These are phyloP conservation scores for Russula sp. DNA, from an alignment of 768 basidiomycete genomes.

Conservation along the genomic window DNA sequence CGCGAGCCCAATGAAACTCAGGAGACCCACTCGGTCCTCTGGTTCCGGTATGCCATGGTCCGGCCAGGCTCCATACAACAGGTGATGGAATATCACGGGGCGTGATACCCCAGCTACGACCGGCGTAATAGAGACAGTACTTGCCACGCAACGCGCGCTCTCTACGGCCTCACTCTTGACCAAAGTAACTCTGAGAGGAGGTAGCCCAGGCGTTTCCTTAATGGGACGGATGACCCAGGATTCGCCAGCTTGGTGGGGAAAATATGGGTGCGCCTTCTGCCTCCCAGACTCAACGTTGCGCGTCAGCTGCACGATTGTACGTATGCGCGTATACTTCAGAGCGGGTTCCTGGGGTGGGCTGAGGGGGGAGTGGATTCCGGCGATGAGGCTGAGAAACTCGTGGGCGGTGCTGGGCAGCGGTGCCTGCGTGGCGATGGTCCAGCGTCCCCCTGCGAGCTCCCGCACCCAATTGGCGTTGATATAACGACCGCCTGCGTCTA, in stretches of 20 bases:
- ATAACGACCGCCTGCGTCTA: slow-evolving; percentile 54
- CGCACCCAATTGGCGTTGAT: slow-evolving; percentile 84
- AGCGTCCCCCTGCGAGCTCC: slow-evolving; percentile 61
- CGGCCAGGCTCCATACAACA: slow-evolving; percentile 75
- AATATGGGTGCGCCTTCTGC: slow-evolving; percentile 73
- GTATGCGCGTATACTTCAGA: slow-evolving; percentile 38
- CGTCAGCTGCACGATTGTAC: slow-evolving; percentile 80
- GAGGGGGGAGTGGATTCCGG: slow-evolving; percentile 36
- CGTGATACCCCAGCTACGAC: slow-evolving; percentile 25
- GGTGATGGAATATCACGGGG: slow-evolving; percentile 53
- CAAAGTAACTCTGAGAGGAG: slow-evolving; percentile 53
- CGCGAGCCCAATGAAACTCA: slow-evolving; percentile 58
- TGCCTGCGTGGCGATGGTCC: slow-evolving; percentile 85
- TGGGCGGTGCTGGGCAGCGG: slow-evolving; percentile 64
- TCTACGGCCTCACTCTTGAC: slow-evolving; percentile 37
- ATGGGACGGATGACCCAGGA: slow-evolving; percentile 40
- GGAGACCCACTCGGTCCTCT: slow-evolving; percentile 50
- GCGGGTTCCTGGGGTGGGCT: slow-evolving; percentile 23
- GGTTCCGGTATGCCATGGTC: slow-evolving; percentile 74
- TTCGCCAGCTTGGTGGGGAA: slow-evolving; percentile 54
- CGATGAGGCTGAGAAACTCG: slow-evolving; percentile 65
- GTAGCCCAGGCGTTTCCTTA: slow-evolving; percentile 27
- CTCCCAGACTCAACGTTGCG: slow-evolving; percentile 60
- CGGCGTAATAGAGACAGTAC: slow-evolving; percentile 49
- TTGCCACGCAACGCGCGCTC: slow-evolving; percentile 54